These are phyloP conservation scores for Rosa hybrid DNA, from an alignment of 331 rosid species.

Conservation along the genomic window DNA sequence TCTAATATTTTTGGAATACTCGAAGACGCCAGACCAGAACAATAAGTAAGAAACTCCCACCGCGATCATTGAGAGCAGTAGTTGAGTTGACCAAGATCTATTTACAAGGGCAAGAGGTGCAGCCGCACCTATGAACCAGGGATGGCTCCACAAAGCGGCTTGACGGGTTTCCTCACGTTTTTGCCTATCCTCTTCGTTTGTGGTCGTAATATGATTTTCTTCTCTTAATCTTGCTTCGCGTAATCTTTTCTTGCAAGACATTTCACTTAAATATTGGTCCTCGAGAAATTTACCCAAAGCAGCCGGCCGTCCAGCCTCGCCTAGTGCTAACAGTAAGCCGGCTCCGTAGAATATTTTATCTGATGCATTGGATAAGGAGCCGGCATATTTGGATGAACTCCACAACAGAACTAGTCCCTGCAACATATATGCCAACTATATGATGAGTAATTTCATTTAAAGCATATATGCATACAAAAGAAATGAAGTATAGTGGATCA, in stretches of 20 bases:
- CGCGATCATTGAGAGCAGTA: background rate
- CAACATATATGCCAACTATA: background rate
- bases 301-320: background rate
- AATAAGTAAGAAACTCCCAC: background rate
- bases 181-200: background rate
- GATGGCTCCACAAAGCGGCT: background rate
- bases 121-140: background rate
- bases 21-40: background rate
- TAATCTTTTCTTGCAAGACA: background rate
- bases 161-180: background rate
- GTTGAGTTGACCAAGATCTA: background rate
- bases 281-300: background rate
- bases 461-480: no score
- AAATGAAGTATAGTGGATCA: no score
- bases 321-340: background rate
- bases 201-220: no score
- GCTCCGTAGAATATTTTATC: background rate
- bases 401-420: background rate
- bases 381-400: background rate
- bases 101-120: background rate
- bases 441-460: no score
- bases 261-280: background rate
- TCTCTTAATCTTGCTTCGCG: background rate
- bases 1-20: background rate
- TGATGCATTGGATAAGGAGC: background rate